Evolutionary conservation across 176 grass and related monocot species (phyloP).

Genomic region (Triticum turgidum): DNA sequence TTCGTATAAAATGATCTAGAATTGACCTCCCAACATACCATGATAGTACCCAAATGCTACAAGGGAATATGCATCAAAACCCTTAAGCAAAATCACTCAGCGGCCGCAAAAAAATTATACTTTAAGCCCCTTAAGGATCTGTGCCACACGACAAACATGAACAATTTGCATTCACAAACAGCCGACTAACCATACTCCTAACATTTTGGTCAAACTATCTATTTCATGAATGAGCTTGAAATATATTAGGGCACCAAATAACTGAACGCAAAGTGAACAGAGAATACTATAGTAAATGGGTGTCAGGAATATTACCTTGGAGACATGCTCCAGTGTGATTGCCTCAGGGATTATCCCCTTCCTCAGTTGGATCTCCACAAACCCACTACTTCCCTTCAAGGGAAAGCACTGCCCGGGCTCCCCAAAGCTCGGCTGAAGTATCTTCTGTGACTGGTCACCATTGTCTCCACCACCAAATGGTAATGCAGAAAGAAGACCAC

Average conservation of each 20-base stretch:
- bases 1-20: not conserved
- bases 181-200: not conserved
- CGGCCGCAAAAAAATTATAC: not conserved
- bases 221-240: not conserved
- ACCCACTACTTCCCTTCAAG: constrained; percentile 67
- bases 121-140: not conserved
- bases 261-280: not conserved
- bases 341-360: constrained; percentile 68
- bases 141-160: not conserved
- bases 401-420: constrained; percentile 92
- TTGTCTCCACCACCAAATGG: constrained; percentile 14
- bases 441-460: constrained; percentile 47
- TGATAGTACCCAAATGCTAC: constrained; percentile 4
- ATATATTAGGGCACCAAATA: not conserved
- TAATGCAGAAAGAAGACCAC: not conserved
- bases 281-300: not conserved
- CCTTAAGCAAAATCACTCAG: not conserved
- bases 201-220: not conserved
- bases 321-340: constrained; percentile 83
- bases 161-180: not conserved
- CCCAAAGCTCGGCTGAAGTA: constrained; percentile 87
- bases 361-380: constrained; percentile 80
- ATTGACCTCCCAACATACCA: not conserved
- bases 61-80: not conserved
- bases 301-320: constrained; percentile 55